A percentile compares a stretch with the other conserved stretches of the same genome.
Evolutionary conservation across 164 flowering plant species (phyloP).

Genomic region (Brasenia schreberi): DNA sequence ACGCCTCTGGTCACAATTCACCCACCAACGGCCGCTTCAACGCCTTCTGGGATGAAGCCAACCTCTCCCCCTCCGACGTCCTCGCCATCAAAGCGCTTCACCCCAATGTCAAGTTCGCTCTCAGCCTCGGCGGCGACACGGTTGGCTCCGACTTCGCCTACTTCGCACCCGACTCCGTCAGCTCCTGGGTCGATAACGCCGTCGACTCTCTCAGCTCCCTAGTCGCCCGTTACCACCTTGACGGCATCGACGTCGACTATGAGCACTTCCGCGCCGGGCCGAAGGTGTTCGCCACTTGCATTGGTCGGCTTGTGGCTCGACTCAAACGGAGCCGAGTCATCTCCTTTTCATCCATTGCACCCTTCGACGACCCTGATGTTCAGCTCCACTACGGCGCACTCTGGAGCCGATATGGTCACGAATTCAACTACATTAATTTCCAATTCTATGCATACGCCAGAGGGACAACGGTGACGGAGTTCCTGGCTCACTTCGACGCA

Average conservation of each 20-base stretch:
- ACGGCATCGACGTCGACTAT: slow-evolving; percentile 47
- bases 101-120: slow-evolving; percentile 34
- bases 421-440: slow-evolving; percentile 48
- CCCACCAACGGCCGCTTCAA: slow-evolving; percentile 52
- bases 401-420: slow-evolving; percentile 28
- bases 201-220: slow-evolving; percentile 39
- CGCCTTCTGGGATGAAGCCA: slow-evolving; percentile 37
- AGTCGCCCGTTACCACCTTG: slow-evolving; percentile 25
- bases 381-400: slow-evolving; percentile 36
- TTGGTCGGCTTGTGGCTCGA: slow-evolving; percentile 21
- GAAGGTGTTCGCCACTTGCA: slow-evolving; percentile 34
- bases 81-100: slow-evolving; percentile 22
- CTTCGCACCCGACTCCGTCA: slow-evolving; percentile 28
- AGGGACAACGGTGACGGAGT: slow-evolving; percentile 34
- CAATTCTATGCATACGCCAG: slow-evolving; percentile 46
- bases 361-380: slow-evolving; percentile 28
- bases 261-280: slow-evolving; percentile 35
- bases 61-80: slow-evolving; percentile 31
- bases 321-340: slow-evolving; percentile 28
- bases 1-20: slow-evolving; percentile 11
- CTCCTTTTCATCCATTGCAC: slow-evolving; percentile 45
- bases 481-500: slow-evolving; percentile 18
- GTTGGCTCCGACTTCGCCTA: slow-evolving; percentile 12
- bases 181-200: slow-evolving; percentile 56
- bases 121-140: slow-evolving; percentile 49